These are phyloP conservation scores for Xylariaceae sp. DNA, from an alignment of 2,329 filamentous ascomycete species.

Conservation along the genomic window DNA sequence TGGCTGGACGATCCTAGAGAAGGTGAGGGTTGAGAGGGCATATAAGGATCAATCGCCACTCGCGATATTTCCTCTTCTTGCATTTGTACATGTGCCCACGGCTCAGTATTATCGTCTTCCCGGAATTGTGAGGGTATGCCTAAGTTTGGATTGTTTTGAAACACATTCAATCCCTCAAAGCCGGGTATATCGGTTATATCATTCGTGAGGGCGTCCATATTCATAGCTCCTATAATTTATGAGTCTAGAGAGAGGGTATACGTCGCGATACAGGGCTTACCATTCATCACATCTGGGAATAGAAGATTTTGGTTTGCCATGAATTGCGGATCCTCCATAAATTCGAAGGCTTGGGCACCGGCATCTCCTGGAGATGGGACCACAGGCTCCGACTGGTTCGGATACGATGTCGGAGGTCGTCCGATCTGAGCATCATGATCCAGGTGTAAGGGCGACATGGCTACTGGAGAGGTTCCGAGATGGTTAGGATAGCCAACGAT, in stretches of 20 bases:
- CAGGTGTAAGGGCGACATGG: constrained; percentile 41
- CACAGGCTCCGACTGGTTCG: constrained; percentile 27
- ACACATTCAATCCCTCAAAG: constrained; percentile 27
- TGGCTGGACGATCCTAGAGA: constrained; percentile 18
- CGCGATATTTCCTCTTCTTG: constrained; percentile 30
- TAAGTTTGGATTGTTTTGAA: constrained; percentile 32
- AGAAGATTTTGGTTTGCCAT: constrained; percentile 39
- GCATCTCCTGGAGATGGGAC: constrained; percentile 28
- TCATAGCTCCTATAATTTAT: too few relatives aligned
- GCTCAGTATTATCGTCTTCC: constrained; percentile 33
- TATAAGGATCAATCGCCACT: too few relatives aligned
- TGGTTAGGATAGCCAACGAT: constrained; percentile 39
- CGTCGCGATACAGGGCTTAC: constrained; percentile 25
- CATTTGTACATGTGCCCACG: constrained; percentile 41
- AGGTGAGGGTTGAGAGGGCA: constrained; percentile 30
- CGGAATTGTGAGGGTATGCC: constrained; percentile 38
- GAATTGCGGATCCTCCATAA: constrained; percentile 30
- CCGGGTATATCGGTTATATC: constrained; percentile 20
- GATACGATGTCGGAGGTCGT: constrained; percentile 28
- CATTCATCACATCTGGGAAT: constrained; percentile 33
- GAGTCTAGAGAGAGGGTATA: too few relatives aligned
- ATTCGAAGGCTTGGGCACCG: constrained; percentile 9
- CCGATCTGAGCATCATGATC: constrained; percentile 37
- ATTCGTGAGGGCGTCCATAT: too few relatives aligned
- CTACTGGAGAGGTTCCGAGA: constrained; percentile 31